Evolutionary conservation across 805 yeast genomes (phyloP).

Genomic region (Lachancea sp.): DNA sequence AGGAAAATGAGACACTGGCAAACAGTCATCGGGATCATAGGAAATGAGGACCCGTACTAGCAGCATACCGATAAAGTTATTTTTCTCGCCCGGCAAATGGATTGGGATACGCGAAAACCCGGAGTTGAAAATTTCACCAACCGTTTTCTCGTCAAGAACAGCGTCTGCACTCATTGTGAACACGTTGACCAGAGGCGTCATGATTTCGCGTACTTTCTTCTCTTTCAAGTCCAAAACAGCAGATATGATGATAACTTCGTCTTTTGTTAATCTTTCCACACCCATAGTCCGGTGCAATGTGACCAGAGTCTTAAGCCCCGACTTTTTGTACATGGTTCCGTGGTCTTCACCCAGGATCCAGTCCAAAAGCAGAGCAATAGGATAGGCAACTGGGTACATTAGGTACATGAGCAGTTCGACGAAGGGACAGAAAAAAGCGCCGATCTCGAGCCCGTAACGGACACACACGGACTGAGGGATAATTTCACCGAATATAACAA

Average conservation of each 20-base stretch:
- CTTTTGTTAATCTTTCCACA: conserved; percentile 84
- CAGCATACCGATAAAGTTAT: conserved; percentile 91
- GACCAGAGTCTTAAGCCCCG: conserved; percentile 88
- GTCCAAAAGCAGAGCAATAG: conserved; percentile 77
- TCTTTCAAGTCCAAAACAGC: conserved; percentile 93
- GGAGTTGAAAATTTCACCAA: conserved; percentile 84
- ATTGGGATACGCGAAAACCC: conserved; percentile 95
- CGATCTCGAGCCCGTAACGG: conserved; percentile 85
- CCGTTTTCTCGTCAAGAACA: conserved; percentile 73
- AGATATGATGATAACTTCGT: conserved; percentile 91
- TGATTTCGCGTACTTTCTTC: conserved; percentile 75
- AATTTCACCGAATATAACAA: conserved; percentile 92
- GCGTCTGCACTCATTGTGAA: conserved; percentile 82
- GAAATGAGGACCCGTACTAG: conserved; percentile 86
- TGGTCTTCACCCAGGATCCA: conserved; percentile 87
- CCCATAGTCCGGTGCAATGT: conserved; percentile 93
- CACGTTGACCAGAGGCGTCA: conserved; percentile 92
- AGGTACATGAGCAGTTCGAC: conserved; percentile 78
- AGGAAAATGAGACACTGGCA: conserved; percentile 89
- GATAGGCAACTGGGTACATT: conserved; percentile 90
- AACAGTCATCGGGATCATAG: conserved; percentile 93
- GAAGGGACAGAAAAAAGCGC: conserved; percentile 85
- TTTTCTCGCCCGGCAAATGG: conserved; percentile 81
- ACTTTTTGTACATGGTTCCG: conserved; percentile 88
- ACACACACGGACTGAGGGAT: conserved; percentile 94